phyloP scores from a whole-genome alignment of 1,139 yeast species.

The Wickerhamomyces sp. region DNA sequence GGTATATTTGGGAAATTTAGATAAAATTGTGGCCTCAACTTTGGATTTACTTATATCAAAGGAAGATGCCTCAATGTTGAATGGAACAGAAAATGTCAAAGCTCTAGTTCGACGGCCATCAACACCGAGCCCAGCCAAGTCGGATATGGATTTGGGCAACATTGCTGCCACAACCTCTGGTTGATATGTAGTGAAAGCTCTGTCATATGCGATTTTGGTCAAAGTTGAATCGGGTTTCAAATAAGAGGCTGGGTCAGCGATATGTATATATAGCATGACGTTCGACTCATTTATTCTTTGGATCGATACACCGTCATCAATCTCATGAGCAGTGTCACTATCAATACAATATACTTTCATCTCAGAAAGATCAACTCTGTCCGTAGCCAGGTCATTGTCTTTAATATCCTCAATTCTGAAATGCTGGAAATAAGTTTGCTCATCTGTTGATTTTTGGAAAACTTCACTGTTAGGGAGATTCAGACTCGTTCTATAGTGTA shows the following conservation, averaged over 20 bases:
- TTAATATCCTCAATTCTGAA: conserved; percentile 17
- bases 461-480: conserved; percentile 38
- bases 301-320: conserved; percentile 88
- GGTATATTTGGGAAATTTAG: conserved; percentile 43
- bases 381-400: conserved; percentile 33
- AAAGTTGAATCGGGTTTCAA: conserved; percentile 42
- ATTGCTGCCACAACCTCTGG: conserved; percentile 66
- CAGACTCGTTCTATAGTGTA: conserved; percentile 40
- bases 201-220: conserved; percentile 55
- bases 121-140: conserved; percentile 55
- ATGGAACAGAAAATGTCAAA: conserved; percentile 40
- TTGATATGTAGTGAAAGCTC: conserved; percentile 68
- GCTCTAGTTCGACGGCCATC: conserved; percentile 42
- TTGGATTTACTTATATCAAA: conserved; percentile 27
- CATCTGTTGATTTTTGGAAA: conserved; percentile 36
- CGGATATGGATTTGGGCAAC: conserved; percentile 61
- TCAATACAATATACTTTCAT: conserved; percentile 82
- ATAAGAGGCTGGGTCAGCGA: conserved; percentile 84
- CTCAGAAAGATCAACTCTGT: conserved; percentile 35
- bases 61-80: conserved; percentile 29
- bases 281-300: conserved; percentile 30
- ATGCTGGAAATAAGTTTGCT: conserved; percentile 39
- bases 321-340: conserved; percentile 75
- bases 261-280: conserved; percentile 59
- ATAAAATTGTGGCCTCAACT: conserved; percentile 37